phyloP scores from a whole-genome alignment of 495 filamentous ascomycete genomes.

The Aspergillus indologenus region DNA sequence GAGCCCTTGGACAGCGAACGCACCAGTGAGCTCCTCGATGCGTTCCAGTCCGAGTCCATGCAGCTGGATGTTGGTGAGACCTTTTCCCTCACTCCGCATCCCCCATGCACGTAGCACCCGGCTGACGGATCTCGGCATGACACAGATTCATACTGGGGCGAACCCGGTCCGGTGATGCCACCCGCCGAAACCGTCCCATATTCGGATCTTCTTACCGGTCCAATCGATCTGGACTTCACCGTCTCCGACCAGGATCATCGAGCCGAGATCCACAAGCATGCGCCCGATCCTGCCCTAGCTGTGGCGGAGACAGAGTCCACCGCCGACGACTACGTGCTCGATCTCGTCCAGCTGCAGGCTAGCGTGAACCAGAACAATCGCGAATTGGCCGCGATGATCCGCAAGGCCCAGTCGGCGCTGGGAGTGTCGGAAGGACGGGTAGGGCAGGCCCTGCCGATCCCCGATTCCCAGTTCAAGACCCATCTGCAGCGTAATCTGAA shows the following conservation, averaged over 20 bases:
- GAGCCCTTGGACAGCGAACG: neutral
- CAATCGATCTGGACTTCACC: neutral
- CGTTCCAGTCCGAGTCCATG: neutral
- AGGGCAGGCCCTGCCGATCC: neutral
- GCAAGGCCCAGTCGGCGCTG: neutral
- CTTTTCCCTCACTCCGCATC: too few relatives aligned
- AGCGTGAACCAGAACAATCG: neutral
- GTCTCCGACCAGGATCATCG: neutral
- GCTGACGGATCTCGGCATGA: neutral
- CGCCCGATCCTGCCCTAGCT: neutral
- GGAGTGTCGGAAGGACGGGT: neutral
- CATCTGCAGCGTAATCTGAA: conserved; percentile 1
- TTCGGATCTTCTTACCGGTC: neutral
- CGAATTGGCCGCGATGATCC: neutral
- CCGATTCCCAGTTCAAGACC: neutral
- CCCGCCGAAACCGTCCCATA: neutral
- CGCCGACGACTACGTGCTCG: neutral
- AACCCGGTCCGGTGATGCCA: neutral
- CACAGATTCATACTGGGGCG: conserved; percentile 1
- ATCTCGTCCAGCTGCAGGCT: neutral
- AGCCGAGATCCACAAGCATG: too few relatives aligned
- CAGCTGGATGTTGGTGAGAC: neutral
- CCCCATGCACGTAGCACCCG: neutral
- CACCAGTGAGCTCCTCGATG: neutral
- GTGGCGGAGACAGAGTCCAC: neutral